These are phyloP conservation scores for Xylaria sp. DNA, from an alignment of 2,329 filamentous ascomycete species.

Conservation along the genomic window DNA sequence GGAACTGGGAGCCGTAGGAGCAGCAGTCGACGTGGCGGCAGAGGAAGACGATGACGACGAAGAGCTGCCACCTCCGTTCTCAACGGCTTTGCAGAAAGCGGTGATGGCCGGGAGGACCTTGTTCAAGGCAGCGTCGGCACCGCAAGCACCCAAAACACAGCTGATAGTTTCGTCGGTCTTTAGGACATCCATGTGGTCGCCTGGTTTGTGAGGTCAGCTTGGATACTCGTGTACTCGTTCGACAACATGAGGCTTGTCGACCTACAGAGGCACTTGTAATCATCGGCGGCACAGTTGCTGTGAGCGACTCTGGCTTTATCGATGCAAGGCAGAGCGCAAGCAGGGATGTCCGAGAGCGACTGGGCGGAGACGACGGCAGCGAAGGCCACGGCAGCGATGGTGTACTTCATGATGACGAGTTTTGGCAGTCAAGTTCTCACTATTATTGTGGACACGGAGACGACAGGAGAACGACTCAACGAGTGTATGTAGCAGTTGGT, in stretches of 20 bases:
- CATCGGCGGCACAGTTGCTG: constrained; percentile 20
- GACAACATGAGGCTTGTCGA: not conserved
- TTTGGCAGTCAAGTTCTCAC: not conserved
- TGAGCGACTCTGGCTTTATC: constrained; percentile 14
- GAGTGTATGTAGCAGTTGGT: constrained; percentile 5
- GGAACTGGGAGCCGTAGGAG: constrained; percentile 1
- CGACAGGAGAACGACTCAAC: not conserved
- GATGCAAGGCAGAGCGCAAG: constrained; percentile 25
- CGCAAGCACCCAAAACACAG: constrained; percentile 24
- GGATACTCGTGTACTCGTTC: not conserved
- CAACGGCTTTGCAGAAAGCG: constrained; percentile 22
- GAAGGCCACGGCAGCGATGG: constrained; percentile 20
- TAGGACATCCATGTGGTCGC: constrained; percentile 18
- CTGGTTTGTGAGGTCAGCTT: constrained; percentile 7
- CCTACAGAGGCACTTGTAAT: constrained; percentile 29
- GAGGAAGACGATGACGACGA: constrained; percentile 1
- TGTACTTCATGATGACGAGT: constrained; percentile 27
- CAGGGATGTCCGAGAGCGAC: constrained; percentile 22
- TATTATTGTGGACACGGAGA: not conserved
- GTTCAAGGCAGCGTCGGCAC: constrained; percentile 17
- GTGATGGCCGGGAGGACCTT: constrained; percentile 25
- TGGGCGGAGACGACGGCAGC: constrained; percentile 23
- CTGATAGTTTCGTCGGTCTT: constrained; percentile 16
- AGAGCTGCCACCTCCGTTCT: constrained; percentile 10
- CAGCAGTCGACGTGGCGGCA: constrained; percentile 1